Evolutionary conservation across 495 filamentous ascomycete species (phyloP), one percentile per base, ranked within the genome.

Genomic region (Daldinia vernicosa): DNA sequence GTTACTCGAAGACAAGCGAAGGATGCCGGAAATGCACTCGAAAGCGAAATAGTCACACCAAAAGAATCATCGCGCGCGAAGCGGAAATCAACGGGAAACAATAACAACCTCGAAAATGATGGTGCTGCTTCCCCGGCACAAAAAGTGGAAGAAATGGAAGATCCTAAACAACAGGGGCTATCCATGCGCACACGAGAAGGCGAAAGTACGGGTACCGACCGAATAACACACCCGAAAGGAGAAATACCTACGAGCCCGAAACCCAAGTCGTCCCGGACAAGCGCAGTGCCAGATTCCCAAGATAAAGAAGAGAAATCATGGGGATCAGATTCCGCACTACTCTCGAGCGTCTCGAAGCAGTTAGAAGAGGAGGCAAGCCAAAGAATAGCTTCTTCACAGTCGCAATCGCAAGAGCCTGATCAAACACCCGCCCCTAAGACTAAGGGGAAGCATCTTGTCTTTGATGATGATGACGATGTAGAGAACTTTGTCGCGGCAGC

Each of bases 401-500:
- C 69, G 35, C 68, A 66, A 30, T 68, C 74, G 6, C 14, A 51
- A n/a, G 71, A 65, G 5, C 45, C 55, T 9, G 64, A 74, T 8
- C 52, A 54, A 27, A 75, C 54, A 28, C 61, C 61, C 11, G 58
- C 32, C 37, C 69, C 74, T 6, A 75, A 67, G 22, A 61, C 71
- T 17, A 71, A 65, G 37, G 56, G 55, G 11, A 78, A 76, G 35
- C 76, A 77, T 30, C 60, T 76, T 24, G 72, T 76, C 1, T 80
- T 80, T 43, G 75, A 66, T 19, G 76, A 79, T n/a, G 72, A 77
- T 28, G 69, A 74, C 17, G 77, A 79, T 39, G 67, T 78, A 65
- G 74, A 76, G 76, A 70, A 79, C 33, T 51, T 81, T 70, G 58
- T 72, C 22, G 55, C 74, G 69, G 64, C 60, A 1, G 55, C 74